Evolutionary conservation across 2,329 filamentous ascomycete genomes (phyloP), one percentile per base, ranked within the genome.

Genomic region (Calonectria leucothoes): DNA sequence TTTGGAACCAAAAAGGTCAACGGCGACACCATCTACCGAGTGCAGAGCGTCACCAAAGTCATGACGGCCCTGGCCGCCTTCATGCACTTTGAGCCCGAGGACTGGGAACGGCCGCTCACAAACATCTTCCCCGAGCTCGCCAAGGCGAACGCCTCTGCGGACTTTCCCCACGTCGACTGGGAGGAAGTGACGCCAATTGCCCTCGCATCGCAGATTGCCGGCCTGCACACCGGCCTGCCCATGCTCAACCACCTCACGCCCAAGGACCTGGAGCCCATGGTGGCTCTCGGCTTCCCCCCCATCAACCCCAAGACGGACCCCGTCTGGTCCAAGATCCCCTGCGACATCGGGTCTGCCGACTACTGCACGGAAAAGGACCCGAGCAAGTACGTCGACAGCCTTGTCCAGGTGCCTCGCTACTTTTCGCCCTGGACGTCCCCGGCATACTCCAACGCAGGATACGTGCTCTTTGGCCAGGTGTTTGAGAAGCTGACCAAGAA

Each of bases 21-120:
- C 37, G 81, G 81, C 10, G 79, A 88, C 70, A 86, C 84, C 0
- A 82, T 88, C 3, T 87, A 86, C 74, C 83, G 86, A 12, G 80
- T 87, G 20, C 85, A 83, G 0, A 87, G 86, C 61, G 67, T 85
- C 33, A 86, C 85, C 1, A 88, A 88, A 71, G 70, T 87, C 23
- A 85, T 84, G 75, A 86, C 86, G 0, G 82, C 85, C 23, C 81
- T 84, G 27, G 55, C 83, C 0, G 80, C 84, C 15, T 73, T 86
- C 23, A 78, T 79, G 79, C 14, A 79, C 27, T 35, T 76, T 14
- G 63, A 65, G 10, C 39, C 55, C 23, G 17, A 42, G 6, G 73
- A 76, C 20, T 76, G 75, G 75, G 69, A 74, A 5, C 70, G 69
- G 3, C 75, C 75, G 2, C 42, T 76, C 15, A 75, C 73, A 20